phyloP scores from a whole-genome alignment of 2,329 filamentous ascomycete species.

The Neophaeococcomyces aloes region DNA sequence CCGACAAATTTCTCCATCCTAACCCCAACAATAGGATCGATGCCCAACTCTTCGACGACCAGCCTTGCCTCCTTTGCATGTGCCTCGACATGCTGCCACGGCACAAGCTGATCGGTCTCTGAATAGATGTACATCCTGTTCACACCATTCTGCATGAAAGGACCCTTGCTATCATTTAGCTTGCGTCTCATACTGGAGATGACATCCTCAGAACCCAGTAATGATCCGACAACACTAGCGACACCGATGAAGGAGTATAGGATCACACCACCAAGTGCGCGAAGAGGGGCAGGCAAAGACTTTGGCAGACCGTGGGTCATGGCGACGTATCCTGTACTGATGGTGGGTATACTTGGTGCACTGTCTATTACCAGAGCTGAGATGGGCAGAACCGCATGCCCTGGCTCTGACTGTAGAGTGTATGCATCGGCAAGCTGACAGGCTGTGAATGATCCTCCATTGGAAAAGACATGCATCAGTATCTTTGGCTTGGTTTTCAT shows the following conservation, averaged over 20 bases:
- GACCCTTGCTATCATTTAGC: conserved; percentile 27
- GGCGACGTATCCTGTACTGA: conserved; percentile 6
- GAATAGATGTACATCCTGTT: conserved; percentile 44
- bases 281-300: conserved; percentile 4
- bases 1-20: conserved; percentile 38
- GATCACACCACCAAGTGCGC: conserved; percentile 7
- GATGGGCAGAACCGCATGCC: conserved; percentile 27
- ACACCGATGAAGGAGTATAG: conserved; percentile 1
- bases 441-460: conserved; percentile 41
- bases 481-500: conserved; percentile 25
- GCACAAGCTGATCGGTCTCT: conserved; percentile 39
- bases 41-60: conserved; percentile 27
- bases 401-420: conserved; percentile 14
- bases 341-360: conserved; percentile 13
- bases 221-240: background rate
- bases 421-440: conserved; percentile 30
- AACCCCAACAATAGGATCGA: conserved; percentile 21
- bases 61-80: conserved; percentile 36
- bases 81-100: conserved; percentile 38
- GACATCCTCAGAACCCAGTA: conserved; percentile 10
- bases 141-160: conserved; percentile 34
- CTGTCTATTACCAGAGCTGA: conserved; percentile 43
- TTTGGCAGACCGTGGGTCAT: conserved; percentile 14
- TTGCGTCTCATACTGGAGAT: conserved; percentile 24
- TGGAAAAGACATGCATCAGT: conserved; percentile 44